Conservation (phyloP, 164 flowering plant species). For the Vitis rotundifolia region DNA sequence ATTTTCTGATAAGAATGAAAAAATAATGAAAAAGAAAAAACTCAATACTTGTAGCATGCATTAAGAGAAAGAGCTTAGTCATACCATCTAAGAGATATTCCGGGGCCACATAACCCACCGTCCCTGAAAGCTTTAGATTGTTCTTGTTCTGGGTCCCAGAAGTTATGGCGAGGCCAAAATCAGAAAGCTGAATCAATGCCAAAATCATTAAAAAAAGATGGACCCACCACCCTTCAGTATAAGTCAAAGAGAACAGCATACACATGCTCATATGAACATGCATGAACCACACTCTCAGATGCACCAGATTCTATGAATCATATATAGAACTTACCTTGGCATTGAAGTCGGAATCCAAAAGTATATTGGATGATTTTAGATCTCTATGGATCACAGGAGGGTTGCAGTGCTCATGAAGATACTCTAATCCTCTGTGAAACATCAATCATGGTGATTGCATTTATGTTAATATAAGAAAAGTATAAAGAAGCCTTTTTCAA, state of each 20-base stretch:
- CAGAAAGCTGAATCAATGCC: slow-evolving; percentile 60
- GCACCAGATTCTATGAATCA: not conserved
- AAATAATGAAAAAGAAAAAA: not conserved
- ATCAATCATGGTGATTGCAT: not conserved
- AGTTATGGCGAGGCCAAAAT: slow-evolving; percentile 85
- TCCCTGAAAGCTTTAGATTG: slow-evolving; percentile 73
- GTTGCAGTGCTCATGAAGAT: slow-evolving; percentile 85
- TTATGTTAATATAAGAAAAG: not conserved
- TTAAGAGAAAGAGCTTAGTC: slow-evolving; percentile 5
- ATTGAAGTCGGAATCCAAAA: slow-evolving; percentile 79
- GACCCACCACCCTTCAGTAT: too few relatives aligned
- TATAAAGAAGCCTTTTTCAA: not conserved
- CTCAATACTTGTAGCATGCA: not conserved
- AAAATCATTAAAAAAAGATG: not conserved
- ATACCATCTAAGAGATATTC: slow-evolving; percentile 91
- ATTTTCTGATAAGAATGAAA: too few relatives aligned
- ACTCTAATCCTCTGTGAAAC: slow-evolving; percentile 75
- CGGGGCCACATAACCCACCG: slow-evolving; percentile 85
- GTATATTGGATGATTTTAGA: slow-evolving; percentile 85
- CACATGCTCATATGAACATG: not conserved
- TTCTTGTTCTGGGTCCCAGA: slow-evolving; percentile 53
- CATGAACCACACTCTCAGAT: not conserved
- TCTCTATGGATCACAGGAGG: slow-evolving; percentile 91
- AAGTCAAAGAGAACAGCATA: not conserved
- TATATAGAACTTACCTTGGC: slow-evolving; percentile 67